Evolutionary conservation across 2,329 filamentous ascomycete species (phyloP).

Genomic region (Penicillium corylophilum): DNA sequence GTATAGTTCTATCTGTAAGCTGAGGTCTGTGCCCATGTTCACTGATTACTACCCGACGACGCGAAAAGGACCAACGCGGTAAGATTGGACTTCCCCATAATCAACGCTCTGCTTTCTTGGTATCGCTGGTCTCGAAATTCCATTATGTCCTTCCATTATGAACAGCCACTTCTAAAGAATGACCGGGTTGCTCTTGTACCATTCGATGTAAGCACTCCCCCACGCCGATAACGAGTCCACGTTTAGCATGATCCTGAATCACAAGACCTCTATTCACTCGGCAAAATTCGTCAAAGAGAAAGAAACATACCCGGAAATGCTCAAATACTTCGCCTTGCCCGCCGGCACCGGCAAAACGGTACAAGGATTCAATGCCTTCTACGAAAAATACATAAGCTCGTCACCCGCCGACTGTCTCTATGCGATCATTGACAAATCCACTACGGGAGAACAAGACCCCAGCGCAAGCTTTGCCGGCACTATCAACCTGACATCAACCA

Average conservation of each 20-base stretch:
- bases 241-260: not conserved
- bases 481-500: not conserved
- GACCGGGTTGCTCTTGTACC: not conserved
- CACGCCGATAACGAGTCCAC: not conserved
- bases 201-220: not conserved
- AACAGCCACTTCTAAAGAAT: not conserved
- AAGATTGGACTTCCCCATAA: not conserved
- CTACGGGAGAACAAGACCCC: not conserved
- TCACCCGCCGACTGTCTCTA: not conserved
- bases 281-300: not conserved
- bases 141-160: not conserved
- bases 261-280: not conserved
- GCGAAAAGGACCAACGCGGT: not conserved
- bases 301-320: not conserved
- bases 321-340: not conserved
- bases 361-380: not conserved
- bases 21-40: not conserved
- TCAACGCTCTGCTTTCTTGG: not conserved
- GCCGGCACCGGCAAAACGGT: not conserved
- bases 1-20: not conserved
- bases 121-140: not conserved
- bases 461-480: not conserved
- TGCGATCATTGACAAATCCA: not conserved
- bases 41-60: not conserved
- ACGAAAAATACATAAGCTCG: not conserved